Evolutionary conservation across 2,329 filamentous ascomycete genomes (phyloP).

Genomic region (Aspergillus japonicus): DNA sequence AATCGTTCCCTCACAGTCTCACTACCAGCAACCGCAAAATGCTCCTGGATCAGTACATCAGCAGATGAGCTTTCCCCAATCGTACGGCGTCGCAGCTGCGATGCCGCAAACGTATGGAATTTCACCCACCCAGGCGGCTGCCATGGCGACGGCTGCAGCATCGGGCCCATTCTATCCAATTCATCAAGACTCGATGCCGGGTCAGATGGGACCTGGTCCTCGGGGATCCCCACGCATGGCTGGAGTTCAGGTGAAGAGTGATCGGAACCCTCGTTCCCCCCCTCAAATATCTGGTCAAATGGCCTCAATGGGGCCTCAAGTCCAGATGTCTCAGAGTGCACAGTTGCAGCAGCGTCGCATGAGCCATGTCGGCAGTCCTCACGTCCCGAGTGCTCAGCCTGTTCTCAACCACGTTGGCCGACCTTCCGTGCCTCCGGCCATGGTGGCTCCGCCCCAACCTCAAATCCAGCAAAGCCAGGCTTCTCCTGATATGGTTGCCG

Average conservation of each 20-base stretch:
- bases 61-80: constrained; percentile 77
- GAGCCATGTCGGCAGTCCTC: constrained; percentile 73
- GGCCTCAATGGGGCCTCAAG: constrained; percentile 47
- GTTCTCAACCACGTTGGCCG: constrained; percentile 69
- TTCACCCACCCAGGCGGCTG: constrained; percentile 80
- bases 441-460: constrained; percentile 55
- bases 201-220: constrained; percentile 55
- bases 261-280: constrained; percentile 75
- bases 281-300: constrained; percentile 65
- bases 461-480: constrained; percentile 66
- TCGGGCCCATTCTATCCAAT: constrained; percentile 79
- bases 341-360: constrained; percentile 66
- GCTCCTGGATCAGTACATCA: constrained; percentile 60
- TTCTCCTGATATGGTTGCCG: constrained; percentile 75
- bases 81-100: constrained; percentile 69
- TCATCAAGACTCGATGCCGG: constrained; percentile 66
- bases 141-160: constrained; percentile 90
- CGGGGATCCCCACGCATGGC: constrained; percentile 73
- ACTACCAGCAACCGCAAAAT: constrained; percentile 64
- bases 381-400: constrained; percentile 69
- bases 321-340: constrained; percentile 54
- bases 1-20: constrained; percentile 72
- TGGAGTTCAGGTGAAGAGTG: constrained; percentile 67
- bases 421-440: constrained; percentile 51
- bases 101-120: constrained; percentile 76